Percentiles rank a stretch among this genome's conserved stretches.
Conservation (phyloP, 2,329 filamentous ascomycete species). For the Harringtonia lauricola region DNA sequence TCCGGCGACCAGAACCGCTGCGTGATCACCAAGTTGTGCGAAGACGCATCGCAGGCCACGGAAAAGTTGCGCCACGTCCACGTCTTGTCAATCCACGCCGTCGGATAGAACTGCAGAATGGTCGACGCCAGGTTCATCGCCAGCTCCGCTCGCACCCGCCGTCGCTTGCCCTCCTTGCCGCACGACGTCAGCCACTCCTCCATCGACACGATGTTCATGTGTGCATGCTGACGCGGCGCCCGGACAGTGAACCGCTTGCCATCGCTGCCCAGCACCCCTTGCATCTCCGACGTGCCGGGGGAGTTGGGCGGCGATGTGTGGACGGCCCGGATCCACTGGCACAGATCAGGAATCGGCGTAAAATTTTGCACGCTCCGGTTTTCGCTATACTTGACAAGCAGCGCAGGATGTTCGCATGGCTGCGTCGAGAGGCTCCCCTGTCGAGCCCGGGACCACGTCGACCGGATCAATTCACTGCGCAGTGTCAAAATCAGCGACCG, state of each 20-base stretch:
- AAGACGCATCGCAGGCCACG: conserved; percentile 4
- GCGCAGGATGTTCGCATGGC: conserved; percentile 6
- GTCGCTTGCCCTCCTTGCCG: conserved; percentile 6
- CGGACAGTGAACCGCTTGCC: conserved; percentile 7
- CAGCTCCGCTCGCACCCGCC: conserved; percentile 9
- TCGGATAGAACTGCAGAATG: conserved; percentile 10
- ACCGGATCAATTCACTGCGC: conserved; percentile 5
- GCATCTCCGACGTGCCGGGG: conserved; percentile 1
- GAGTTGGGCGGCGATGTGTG: conserved; percentile 8
- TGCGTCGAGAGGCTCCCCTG: conserved; percentile 3
- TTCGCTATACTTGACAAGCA: conserved; percentile 11
- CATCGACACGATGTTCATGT: conserved; percentile 9
- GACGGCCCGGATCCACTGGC: conserved; percentile 9
- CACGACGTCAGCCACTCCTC: conserved; percentile 10
- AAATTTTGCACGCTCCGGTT: conserved; percentile 9
- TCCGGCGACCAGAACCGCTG: conserved; percentile 10
- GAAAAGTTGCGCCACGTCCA: conserved; percentile 12
- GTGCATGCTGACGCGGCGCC: conserved; percentile 3
- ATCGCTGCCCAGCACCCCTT: conserved; percentile 9
- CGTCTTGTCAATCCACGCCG: conserved; percentile 12
- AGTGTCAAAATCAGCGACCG: neutral
- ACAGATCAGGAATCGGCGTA: conserved; percentile 9
- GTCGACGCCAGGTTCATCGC: conserved; percentile 10
- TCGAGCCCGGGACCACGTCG: conserved; percentile 6
- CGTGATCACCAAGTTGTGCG: conserved; percentile 8